A percentile compares a stretch with the other conserved stretches of the same genome.
phyloP scores from a whole-genome alignment of 2,329 filamentous ascomycete species.

The Colletotrichum simmondsii region DNA sequence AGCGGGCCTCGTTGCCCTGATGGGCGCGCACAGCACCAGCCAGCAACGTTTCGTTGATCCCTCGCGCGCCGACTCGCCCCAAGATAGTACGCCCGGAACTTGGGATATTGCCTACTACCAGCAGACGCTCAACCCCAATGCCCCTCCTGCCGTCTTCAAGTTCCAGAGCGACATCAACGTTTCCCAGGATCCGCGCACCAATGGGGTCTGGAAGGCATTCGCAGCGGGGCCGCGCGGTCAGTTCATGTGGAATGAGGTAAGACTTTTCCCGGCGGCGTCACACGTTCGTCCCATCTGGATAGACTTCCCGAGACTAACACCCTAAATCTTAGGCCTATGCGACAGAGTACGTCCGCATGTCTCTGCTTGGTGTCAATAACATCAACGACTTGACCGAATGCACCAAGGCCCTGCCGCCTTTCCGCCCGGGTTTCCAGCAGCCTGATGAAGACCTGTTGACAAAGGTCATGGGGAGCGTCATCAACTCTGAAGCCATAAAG shows the following conservation, averaged over 20 bases:
- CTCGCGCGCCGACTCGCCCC: slow-evolving; percentile 52
- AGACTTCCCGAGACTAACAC: slow-evolving; percentile 3
- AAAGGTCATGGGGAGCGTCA: slow-evolving; percentile 15
- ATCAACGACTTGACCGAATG: slow-evolving; percentile 67
- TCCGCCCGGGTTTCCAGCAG: slow-evolving; percentile 33
- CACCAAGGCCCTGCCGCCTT: slow-evolving; percentile 59
- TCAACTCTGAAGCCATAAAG: slow-evolving; percentile 17
- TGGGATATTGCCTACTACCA: slow-evolving; percentile 65
- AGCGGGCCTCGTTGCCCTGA: slow-evolving; percentile 61
- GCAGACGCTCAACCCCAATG: slow-evolving; percentile 45
- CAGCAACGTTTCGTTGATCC: slow-evolving; percentile 58
- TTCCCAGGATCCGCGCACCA: slow-evolving; percentile 48
- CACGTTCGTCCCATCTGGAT: neutral
- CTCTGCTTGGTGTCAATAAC: slow-evolving; percentile 65
- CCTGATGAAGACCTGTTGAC: slow-evolving; percentile 24
- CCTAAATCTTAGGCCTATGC: slow-evolving; percentile 56
- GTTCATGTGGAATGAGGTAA: slow-evolving; percentile 53
- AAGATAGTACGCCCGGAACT: slow-evolving; percentile 62
- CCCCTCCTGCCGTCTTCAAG: slow-evolving; percentile 51
- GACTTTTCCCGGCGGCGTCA: slow-evolving; percentile 19
- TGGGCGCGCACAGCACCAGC: slow-evolving; percentile 65
- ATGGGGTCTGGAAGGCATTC: slow-evolving; percentile 51
- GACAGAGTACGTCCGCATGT: slow-evolving; percentile 63
- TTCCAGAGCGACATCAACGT: slow-evolving; percentile 55
- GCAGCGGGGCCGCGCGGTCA: slow-evolving; percentile 44